Percentiles rank a stretch among this genome's conserved stretches.
Conservation (phyloP, 192 early-diverging fungal genomes). For the Polychytrium aggregatum region DNA sequence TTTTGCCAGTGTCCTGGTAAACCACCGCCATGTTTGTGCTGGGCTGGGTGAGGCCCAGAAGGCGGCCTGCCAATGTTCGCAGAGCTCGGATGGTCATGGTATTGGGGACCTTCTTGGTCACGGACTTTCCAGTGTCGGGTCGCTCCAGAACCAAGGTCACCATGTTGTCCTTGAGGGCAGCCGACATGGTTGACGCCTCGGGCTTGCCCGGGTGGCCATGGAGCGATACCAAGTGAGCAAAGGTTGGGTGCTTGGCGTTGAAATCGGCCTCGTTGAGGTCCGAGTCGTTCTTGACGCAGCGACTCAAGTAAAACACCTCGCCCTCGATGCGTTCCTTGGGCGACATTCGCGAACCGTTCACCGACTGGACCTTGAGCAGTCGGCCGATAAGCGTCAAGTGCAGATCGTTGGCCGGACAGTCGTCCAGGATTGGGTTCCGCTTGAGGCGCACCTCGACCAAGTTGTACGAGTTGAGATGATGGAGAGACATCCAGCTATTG, state of each 20-base stretch:
- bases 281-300: conserved; percentile 5
- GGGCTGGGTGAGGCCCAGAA: conserved; percentile 1
- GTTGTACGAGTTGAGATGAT: conserved; percentile 24
- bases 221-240: conserved; percentile 15
- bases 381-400: conserved; percentile 16
- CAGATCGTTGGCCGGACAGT: too few relatives aligned
- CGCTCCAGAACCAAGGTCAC: conserved; percentile 5
- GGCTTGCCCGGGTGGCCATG: conserved; percentile 13
- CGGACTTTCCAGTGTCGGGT: conserved; percentile 1
- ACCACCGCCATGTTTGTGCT: background rate
- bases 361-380: conserved; percentile 7
- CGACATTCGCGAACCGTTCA: conserved; percentile 21
- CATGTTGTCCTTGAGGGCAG: conserved; percentile 22
- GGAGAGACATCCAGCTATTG: conserved; percentile 12
- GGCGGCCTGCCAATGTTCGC: conserved; percentile 6
- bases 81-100: conserved; percentile 19
- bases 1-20: background rate
- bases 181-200: conserved; percentile 9
- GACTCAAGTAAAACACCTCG: conserved; percentile 25
- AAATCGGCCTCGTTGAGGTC: conserved; percentile 1
- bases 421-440: conserved; percentile 20
- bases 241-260: conserved; percentile 17
- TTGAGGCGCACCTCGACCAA: conserved; percentile 19
- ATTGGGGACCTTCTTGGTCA: conserved; percentile 14
- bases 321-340: conserved; percentile 14